phyloP scores from a whole-genome alignment of 768 basidiomycete species.

The Candolleomyces eurysporus region DNA sequence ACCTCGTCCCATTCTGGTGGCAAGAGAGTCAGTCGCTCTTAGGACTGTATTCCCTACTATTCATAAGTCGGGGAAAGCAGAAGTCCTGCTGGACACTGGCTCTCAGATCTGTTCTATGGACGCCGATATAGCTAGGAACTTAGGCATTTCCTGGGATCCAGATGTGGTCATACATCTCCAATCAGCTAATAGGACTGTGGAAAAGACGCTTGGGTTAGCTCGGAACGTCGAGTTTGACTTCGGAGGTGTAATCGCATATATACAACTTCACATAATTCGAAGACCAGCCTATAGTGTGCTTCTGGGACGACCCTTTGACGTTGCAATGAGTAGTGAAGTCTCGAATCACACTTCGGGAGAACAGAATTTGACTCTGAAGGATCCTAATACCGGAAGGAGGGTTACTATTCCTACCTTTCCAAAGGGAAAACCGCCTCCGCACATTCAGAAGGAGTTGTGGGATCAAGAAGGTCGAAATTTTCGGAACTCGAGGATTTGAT shows the following conservation, averaged over 20 bases:
- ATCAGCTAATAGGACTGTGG: constrained; percentile 20
- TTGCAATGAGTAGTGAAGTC: constrained; percentile 17
- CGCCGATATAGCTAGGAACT: constrained; percentile 10
- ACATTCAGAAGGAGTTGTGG: not conserved
- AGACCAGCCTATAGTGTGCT: constrained; percentile 24
- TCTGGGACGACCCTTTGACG: constrained; percentile 29
- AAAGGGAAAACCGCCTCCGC: not conserved
- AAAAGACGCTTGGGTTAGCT: constrained; percentile 23
- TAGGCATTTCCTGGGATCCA: constrained; percentile 19
- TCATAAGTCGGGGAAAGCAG: constrained; percentile 13
- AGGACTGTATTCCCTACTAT: constrained; percentile 11
- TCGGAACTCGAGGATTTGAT: constrained; percentile 16
- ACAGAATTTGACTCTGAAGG: constrained; percentile 20
- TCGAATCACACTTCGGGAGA: constrained; percentile 16
- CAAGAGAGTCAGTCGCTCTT: constrained; percentile 7
- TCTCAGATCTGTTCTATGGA: constrained; percentile 27
- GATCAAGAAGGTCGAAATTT: constrained; percentile 1
- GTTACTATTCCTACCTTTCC: constrained; percentile 11
- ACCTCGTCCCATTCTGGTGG: not conserved
- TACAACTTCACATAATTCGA: constrained; percentile 28
- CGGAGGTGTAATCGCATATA: constrained; percentile 17
- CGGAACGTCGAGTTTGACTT: constrained; percentile 23
- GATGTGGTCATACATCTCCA: constrained; percentile 22
- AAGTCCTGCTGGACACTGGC: constrained; percentile 22
- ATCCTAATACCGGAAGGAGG: constrained; percentile 20